phyloP scores from a whole-genome alignment of 345 rosid species.

The Populus ilicifolia region DNA sequence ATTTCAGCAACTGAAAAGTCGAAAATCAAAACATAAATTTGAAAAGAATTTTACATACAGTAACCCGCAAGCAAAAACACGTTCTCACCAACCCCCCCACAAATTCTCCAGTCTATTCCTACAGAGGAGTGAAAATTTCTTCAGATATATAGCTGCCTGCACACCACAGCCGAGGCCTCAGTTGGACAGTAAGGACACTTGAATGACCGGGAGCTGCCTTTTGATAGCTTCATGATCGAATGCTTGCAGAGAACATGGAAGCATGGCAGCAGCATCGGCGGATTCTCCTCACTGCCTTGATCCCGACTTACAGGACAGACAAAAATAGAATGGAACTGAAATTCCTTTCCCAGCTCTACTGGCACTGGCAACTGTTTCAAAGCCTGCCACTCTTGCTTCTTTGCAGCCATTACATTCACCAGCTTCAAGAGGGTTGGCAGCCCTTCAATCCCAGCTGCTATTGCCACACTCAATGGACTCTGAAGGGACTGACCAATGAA shows the following conservation, averaged over 20 bases:
- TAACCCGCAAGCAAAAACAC: conserved; percentile 14
- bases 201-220: conserved; percentile 42
- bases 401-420: conserved; percentile 62
- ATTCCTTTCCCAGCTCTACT: conserved; percentile 52
- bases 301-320: conserved; percentile 75
- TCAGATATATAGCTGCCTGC: conserved; percentile 56
- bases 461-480: conserved; percentile 47
- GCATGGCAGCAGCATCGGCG: conserved; percentile 68
- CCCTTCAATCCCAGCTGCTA: conserved; percentile 67
- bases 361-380: conserved; percentile 64
- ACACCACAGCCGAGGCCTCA: conserved; percentile 37
- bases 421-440: conserved; percentile 67
- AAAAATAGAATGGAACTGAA: conserved; percentile 69
- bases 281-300: conserved; percentile 63
- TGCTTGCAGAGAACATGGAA: conserved; percentile 73
- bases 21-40: conserved; percentile 8
- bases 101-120: neutral
- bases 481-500: conserved; percentile 44
- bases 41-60: conserved; percentile 31
- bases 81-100: neutral
- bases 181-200: conserved; percentile 70
- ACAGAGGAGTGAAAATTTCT: neutral
- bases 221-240: conserved; percentile 62
- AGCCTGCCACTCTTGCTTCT: conserved; percentile 59
- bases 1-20: conserved; percentile 1